Percentiles rank a stretch among this genome's conserved stretches.
These are phyloP conservation scores for Colletotrichum tofieldiae DNA, from an alignment of 2,329 filamentous ascomycete genomes.

Conservation along the genomic window DNA sequence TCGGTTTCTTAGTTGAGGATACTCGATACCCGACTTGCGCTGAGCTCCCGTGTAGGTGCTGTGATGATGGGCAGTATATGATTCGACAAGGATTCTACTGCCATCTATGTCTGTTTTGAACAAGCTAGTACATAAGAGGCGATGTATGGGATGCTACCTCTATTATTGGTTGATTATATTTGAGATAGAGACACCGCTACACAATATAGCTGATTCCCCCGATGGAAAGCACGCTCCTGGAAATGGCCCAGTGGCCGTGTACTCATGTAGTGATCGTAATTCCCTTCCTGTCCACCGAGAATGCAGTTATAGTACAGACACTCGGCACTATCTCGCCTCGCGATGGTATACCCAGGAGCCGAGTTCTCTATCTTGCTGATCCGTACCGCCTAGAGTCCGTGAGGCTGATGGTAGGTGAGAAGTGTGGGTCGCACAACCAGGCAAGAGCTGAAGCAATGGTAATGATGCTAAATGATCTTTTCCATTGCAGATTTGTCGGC, in stretches of 20 bases:
- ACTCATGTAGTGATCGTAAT: constrained; percentile 20
- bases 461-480: background rate
- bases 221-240: background rate
- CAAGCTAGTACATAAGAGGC: background rate
- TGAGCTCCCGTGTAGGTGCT: background rate
- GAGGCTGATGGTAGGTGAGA: constrained; percentile 6
- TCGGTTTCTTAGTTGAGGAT: background rate
- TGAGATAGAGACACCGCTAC: background rate
- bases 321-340: background rate
- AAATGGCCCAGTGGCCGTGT: background rate
- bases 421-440: constrained; percentile 17
- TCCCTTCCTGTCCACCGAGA: constrained; percentile 3
- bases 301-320: constrained; percentile 14
- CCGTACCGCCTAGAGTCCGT: constrained; percentile 9
- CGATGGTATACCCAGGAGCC: constrained; percentile 7
- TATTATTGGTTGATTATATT: background rate
- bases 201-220: background rate
- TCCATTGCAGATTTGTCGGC: constrained; percentile 9
- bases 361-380: constrained; percentile 4
- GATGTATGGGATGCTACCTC: no score
- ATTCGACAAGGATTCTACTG: background rate
- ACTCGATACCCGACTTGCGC: background rate
- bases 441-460: constrained; percentile 10
- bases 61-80: background rate
- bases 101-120: no score